Percentiles rank a stretch among this genome's conserved stretches.
These are phyloP conservation scores for Xylaria castorea DNA, from an alignment of 495 filamentous ascomycete genomes.

Conservation along the genomic window DNA sequence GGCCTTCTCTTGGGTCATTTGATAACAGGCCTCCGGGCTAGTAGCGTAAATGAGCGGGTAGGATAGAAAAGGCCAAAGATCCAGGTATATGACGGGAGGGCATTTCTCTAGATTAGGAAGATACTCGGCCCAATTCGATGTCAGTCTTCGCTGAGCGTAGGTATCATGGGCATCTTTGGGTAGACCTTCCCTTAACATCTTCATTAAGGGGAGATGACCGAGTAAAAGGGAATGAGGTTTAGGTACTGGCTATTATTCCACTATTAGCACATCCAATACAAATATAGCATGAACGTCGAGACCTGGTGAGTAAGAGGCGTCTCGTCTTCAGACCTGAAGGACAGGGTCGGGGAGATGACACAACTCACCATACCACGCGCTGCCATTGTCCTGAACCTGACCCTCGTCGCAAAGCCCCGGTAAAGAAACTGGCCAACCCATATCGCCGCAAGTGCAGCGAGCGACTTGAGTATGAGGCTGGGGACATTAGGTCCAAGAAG, in stretches of 20 bases:
- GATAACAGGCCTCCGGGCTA: neutral
- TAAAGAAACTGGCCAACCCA: neutral
- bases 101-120: conserved; percentile 25
- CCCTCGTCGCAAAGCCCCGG: neutral
- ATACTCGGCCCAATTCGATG: conserved; percentile 11
- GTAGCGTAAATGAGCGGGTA: neutral
- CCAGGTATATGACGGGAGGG: conserved; percentile 43
- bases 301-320: neutral
- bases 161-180: conserved; percentile 6
- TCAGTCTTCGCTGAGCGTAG: neutral
- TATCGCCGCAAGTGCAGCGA: neutral
- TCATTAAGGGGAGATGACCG: conserved; percentile 1
- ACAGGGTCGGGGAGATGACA: neutral
- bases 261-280: neutral
- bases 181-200: neutral
- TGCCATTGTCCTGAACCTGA: neutral
- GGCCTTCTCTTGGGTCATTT: neutral
- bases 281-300: neutral
- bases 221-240: neutral
- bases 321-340: too few species aligned
- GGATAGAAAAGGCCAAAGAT: conserved; percentile 45
- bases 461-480: neutral
- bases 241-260: neutral
- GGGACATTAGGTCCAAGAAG: neutral
- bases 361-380: neutral